Conservation (phyloP, 2,329 filamentous ascomycete species). For the Trichoderma asperellum region DNA sequence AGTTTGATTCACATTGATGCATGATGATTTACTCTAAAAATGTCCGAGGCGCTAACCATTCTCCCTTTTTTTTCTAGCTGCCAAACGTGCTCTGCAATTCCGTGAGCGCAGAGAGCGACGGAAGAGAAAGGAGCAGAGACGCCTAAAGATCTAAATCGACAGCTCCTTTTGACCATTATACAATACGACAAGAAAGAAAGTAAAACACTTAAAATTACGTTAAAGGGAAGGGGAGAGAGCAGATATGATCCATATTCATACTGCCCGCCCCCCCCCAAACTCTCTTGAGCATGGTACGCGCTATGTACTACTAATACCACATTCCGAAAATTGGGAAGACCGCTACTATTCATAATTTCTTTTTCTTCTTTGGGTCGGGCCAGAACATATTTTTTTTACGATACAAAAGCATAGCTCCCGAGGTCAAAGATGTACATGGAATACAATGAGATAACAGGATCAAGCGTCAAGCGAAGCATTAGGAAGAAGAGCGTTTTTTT, state of each 20-base stretch:
- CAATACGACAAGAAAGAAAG: neutral
- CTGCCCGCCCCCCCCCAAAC: too few relatives aligned
- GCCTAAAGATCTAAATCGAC: slow-evolving; percentile 41
- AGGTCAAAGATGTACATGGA: slow-evolving; percentile 3
- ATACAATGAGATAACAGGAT: neutral
- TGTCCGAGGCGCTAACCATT: neutral
- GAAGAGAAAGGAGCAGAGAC: slow-evolving; percentile 46
- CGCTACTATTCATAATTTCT: neutral
- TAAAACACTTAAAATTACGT: neutral
- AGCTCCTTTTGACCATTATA: neutral
- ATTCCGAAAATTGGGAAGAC: neutral
- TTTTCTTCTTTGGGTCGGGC: neutral
- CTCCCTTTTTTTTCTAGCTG: slow-evolving; percentile 34
- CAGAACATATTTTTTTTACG: neutral
- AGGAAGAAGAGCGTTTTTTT: slow-evolving; percentile 22
- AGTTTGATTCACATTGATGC: slow-evolving; percentile 34
- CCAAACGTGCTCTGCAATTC: slow-evolving; percentile 44
- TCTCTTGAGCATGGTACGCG: neutral
- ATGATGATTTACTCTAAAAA: neutral
- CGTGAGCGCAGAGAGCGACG: slow-evolving; percentile 44
- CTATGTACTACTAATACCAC: slow-evolving; percentile 17
- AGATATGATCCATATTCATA: neutral
- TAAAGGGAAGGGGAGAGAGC: neutral
- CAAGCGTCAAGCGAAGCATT: slow-evolving; percentile 13
- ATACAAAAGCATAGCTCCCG: neutral